These are phyloP conservation scores for Lolium perenne DNA, from an alignment of 176 grass and related monocot species.

Conservation along the genomic window DNA sequence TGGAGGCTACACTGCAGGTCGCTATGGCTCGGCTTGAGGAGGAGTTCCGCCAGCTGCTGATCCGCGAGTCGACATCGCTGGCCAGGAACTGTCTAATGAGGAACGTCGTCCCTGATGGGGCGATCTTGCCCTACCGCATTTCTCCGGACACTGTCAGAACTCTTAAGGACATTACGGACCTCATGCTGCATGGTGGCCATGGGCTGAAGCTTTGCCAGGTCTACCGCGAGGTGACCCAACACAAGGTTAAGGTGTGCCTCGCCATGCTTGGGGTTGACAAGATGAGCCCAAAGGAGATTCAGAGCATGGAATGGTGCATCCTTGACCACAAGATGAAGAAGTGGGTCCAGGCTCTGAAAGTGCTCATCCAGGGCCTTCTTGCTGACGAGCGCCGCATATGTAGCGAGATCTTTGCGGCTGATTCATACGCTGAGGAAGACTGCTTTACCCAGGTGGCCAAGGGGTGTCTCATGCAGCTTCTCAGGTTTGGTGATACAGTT, in stretches of 20 bases:
- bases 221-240: slow-evolving; percentile 68
- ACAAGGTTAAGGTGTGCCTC: slow-evolving; percentile 71
- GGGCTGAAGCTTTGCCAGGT: slow-evolving; percentile 75
- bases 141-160: slow-evolving; percentile 50
- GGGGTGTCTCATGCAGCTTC: slow-evolving; percentile 71
- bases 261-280: slow-evolving; percentile 68
- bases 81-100: slow-evolving; percentile 26
- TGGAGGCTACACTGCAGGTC: slow-evolving; percentile 72
- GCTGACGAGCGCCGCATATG: slow-evolving; percentile 75
- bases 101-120: slow-evolving; percentile 54
- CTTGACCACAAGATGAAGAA: slow-evolving; percentile 89
- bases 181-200: slow-evolving; percentile 75
- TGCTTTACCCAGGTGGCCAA: slow-evolving; percentile 85
- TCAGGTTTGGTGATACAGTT: slow-evolving; percentile 88
- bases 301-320: slow-evolving; percentile 68
- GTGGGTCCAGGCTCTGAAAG: slow-evolving; percentile 84
- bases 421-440: slow-evolving; percentile 55
- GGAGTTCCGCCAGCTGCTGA: slow-evolving; percentile 84
- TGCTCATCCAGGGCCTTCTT: slow-evolving; percentile 58
- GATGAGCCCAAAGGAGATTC: slow-evolving; percentile 82
- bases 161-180: slow-evolving; percentile 66
- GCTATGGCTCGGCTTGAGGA: slow-evolving; percentile 77
- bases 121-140: slow-evolving; percentile 68
- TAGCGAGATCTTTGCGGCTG: slow-evolving; percentile 54
- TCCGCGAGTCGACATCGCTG: slow-evolving; percentile 50